Evolutionary conservation across 306 rosid genomes (phyloP).

Genomic region (Carpinus viminea): DNA sequence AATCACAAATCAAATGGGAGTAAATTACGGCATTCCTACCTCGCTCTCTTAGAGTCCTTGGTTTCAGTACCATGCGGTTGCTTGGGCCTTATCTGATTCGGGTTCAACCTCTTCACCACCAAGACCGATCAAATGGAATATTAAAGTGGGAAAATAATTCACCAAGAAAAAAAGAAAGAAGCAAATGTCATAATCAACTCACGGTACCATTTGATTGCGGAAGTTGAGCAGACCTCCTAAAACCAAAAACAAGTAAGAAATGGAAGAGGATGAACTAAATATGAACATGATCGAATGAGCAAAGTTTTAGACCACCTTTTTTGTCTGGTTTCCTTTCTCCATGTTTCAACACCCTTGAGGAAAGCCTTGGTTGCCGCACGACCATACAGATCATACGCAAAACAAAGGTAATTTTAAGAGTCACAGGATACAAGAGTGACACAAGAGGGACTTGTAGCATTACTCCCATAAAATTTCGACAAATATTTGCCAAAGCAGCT

Average conservation of each 20-base stretch:
- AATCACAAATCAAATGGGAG: not conserved
- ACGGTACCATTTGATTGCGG: constrained; percentile 47
- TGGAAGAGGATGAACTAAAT: not conserved
- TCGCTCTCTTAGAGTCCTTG: constrained; percentile 32
- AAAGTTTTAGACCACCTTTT: constrained; percentile 39
- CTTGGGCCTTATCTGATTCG: constrained; percentile 70
- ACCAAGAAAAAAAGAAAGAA: not conserved
- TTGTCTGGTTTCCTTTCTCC: constrained; percentile 66
- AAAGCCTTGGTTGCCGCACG: constrained; percentile 56
- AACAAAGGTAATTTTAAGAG: too few species aligned
- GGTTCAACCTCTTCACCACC: constrained; percentile 52
- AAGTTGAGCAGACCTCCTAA: constrained; percentile 63
- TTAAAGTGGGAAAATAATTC: too few species aligned
- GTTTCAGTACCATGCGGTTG: too few species aligned
- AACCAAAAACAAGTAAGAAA: constrained; percentile 36
- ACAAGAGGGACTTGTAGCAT: too few species aligned
- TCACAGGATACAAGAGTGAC: too few species aligned
- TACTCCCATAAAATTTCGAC: too few species aligned
- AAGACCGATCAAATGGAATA: constrained; percentile 36
- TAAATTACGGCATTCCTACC: constrained; percentile 27
- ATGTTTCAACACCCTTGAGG: constrained; percentile 67
- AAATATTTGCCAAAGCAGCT: too few species aligned
- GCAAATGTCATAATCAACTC: constrained; percentile 28
- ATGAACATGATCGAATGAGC: not conserved
- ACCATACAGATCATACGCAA: too few species aligned